A percentile compares a stretch with the other conserved stretches of the same genome.
These are phyloP conservation scores for Lichtheimia ornata DNA, from an alignment of 371 early-diverging fungal species.

Conservation along the genomic window DNA sequence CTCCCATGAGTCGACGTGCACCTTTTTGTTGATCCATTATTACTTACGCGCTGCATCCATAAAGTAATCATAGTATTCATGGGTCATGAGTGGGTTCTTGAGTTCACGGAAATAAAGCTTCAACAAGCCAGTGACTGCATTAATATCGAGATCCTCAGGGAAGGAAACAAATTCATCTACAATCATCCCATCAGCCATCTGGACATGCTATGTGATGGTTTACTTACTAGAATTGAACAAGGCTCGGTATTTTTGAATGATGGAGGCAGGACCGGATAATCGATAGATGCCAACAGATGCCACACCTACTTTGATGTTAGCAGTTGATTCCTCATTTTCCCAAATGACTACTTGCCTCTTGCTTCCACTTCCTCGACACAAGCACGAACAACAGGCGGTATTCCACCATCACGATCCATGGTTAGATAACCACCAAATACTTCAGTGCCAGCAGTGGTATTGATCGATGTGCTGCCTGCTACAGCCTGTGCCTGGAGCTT, in stretches of 20 bases:
- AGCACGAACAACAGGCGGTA: conserved; percentile 65
- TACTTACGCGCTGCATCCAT: conserved; percentile 74
- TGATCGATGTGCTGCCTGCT: conserved; percentile 9
- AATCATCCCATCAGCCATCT: background rate
- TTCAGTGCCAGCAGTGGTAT: conserved; percentile 23
- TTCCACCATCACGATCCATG: conserved; percentile 41
- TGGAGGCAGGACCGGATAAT: conserved; percentile 75
- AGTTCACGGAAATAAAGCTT: conserved; percentile 87
- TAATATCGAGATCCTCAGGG: conserved; percentile 69
- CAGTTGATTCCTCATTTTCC: background rate
- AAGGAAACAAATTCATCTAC: conserved; percentile 45
- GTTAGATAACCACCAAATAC: conserved; percentile 71
- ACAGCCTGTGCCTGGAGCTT: conserved; percentile 15
- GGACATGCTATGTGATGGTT: background rate
- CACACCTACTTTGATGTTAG: conserved; percentile 33
- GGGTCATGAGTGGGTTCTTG: conserved; percentile 75
- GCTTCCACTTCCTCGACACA: conserved; percentile 73
- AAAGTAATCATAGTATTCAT: conserved; percentile 76
- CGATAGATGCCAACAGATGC: conserved; percentile 80
- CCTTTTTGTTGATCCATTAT: background rate
- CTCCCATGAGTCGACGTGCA: background rate
- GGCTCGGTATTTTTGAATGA: conserved; percentile 66
- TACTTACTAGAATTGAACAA: conserved; percentile 47
- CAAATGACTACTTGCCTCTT: conserved; percentile 38
- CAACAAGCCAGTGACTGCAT: conserved; percentile 73